Evolutionary conservation across 768 basidiomycete genomes (phyloP), one percentile per base, ranked within the genome.

Genomic region (Suillus lakei): DNA sequence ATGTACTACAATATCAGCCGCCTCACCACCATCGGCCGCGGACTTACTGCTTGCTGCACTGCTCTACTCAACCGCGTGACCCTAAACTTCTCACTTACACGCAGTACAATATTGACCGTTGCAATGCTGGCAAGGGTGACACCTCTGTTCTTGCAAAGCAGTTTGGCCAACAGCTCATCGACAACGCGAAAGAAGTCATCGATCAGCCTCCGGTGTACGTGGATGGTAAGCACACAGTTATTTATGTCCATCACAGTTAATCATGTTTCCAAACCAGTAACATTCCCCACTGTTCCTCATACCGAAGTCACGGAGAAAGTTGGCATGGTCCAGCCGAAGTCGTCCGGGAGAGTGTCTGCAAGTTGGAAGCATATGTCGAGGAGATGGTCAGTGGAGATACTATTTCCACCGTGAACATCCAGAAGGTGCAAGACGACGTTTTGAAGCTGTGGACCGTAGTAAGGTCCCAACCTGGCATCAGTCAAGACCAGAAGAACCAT

Each of bases 1-100:
- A 96, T 99, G 95, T 99, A 90, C 82, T 98, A 96, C 79, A 97
- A 99, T 76, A 98, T 99, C 80, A 95, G 98, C 56, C 90, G 91
- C 53, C 87, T 98, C 63, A 96, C 91, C 28, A 95, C 95, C 21
- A 92, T 98, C 68, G 96, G 98, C 73, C 92, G 95, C 61, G 95
- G 96, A 75, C 95, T 96, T 77, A 98, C 98, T 15, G 95, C 96
- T 69, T 92, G 96, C 63, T 99, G 97, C 80, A 96, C 99, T 66
- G 89, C 93, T 64, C 92, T 99, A 74, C 94, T 99, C 82, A 99
- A 99, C 80, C 91, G 98, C 68, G 97, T 96, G 97, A 98, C 76
- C 92, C 93, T 3, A 91, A 91, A 66, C 89, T 98, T 72, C 78
- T 96, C 71, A 89, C 86, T 9, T 99, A 96, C 80, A 98, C 99